These are phyloP conservation scores for Arabidopsis suecica DNA, from an alignment of 345 rosid genomes.

Conservation along the genomic window DNA sequence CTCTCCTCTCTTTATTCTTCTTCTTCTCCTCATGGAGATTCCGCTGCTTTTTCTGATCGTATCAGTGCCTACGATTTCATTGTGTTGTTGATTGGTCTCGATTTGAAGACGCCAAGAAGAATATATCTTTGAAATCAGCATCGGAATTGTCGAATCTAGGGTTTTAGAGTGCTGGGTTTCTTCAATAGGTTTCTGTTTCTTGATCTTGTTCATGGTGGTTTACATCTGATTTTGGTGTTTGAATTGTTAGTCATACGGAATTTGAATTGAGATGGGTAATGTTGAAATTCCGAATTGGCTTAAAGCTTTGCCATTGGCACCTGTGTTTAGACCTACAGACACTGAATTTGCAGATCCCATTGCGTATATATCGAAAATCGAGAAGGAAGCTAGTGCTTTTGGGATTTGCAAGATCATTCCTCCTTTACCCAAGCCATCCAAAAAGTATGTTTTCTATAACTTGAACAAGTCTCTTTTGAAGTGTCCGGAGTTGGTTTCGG, in stretches of 20 bases:
- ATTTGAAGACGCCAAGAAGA: not conserved
- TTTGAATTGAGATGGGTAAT: slow-evolving; percentile 62
- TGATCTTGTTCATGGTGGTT: slow-evolving; percentile 12
- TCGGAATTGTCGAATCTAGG: slow-evolving; percentile 51
- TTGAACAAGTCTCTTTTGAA: slow-evolving; percentile 80
- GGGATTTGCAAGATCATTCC: slow-evolving; percentile 98
- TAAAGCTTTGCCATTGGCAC: slow-evolving; percentile 84
- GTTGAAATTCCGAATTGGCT: slow-evolving; percentile 94
- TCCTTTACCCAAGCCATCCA: slow-evolving; percentile 92
- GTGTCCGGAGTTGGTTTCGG: slow-evolving; percentile 74
- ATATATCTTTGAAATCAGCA: not conserved
- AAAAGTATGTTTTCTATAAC: slow-evolving; percentile 75
- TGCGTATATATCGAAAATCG: slow-evolving; percentile 96
- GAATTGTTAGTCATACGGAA: slow-evolving; percentile 19
- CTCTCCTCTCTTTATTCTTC: not conserved
- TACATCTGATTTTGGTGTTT: slow-evolving; percentile 12
- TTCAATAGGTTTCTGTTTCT: not conserved
- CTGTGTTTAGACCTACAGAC: slow-evolving; percentile 91
- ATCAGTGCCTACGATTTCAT: slow-evolving; percentile 4
- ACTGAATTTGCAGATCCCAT: slow-evolving; percentile 99
- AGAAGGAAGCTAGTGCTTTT: slow-evolving; percentile 89
- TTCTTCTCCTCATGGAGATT: not conserved
- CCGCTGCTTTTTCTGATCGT: not conserved
- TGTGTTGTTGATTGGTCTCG: slow-evolving; percentile 31
- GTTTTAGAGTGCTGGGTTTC: slow-evolving; percentile 42